A percentile compares a stretch with the other conserved stretches of the same genome.
These are phyloP conservation scores for Pichia cabralensis DNA, from an alignment of 805 yeast species.

Conservation along the genomic window DNA sequence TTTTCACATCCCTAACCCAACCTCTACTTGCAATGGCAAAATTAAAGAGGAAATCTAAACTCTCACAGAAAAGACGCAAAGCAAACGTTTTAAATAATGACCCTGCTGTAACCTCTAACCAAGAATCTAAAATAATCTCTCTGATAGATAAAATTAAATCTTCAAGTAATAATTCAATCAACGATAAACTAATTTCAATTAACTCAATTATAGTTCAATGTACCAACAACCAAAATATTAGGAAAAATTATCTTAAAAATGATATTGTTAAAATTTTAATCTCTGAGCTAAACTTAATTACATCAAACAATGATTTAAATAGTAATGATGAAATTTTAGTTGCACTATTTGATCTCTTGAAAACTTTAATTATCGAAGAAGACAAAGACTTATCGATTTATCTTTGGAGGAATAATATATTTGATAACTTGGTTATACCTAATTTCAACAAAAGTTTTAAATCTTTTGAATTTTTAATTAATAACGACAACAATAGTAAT, in stretches of 20 bases:
- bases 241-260: constrained; percentile 60
- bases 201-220: constrained; percentile 61
- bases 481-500: no score
- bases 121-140: constrained; percentile 49
- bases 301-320: no score
- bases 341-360: constrained; percentile 69
- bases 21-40: constrained; percentile 47
- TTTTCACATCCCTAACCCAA: background rate
- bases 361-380: constrained; percentile 76
- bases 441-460: constrained; percentile 41
- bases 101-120: no score
- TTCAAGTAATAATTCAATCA: constrained; percentile 42
- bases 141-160: constrained; percentile 49
- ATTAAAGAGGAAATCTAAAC: constrained; percentile 56
- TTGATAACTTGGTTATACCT: constrained; percentile 48
- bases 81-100: constrained; percentile 3
- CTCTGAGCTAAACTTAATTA: constrained; percentile 36
- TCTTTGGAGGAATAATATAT: constrained; percentile 70
- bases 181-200: constrained; percentile 71
- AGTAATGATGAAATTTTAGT: constrained; percentile 71
- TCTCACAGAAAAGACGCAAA: constrained; percentile 25
- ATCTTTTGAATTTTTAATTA: constrained; percentile 36
- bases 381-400: constrained; percentile 73
- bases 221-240: constrained; percentile 37
- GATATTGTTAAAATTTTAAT: constrained; percentile 54